A percentile compares a stretch with the other conserved stretches of the same genome.
Evolutionary conservation across 2,329 filamentous ascomycete genomes (phyloP).

Genomic region (Colletotrichum destructivum): DNA sequence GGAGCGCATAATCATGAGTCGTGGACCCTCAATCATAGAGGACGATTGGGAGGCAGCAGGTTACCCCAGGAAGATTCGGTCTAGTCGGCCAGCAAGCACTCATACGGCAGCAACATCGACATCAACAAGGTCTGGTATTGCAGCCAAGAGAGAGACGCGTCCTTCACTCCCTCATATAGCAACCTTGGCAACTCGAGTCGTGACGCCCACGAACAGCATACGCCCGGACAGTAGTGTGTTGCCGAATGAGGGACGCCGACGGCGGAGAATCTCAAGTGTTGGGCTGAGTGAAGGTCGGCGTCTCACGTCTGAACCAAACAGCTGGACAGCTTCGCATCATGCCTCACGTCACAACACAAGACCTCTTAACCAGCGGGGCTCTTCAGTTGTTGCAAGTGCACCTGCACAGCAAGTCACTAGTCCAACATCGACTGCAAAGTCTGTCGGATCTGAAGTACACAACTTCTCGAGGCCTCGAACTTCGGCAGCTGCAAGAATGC

Average conservation of each 20-base stretch:
- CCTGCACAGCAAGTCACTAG: not conserved
- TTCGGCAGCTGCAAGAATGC: conserved; percentile 36
- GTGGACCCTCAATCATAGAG: conserved; percentile 10
- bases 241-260: conserved; percentile 26
- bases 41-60: conserved; percentile 9
- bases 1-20: conserved; percentile 18
- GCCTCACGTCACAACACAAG: conserved; percentile 5
- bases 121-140: not conserved
- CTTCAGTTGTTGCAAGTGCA: not conserved
- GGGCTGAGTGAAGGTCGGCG: not conserved
- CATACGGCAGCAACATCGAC: conserved; percentile 4
- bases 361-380: not conserved
- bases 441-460: conserved; percentile 12
- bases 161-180: not conserved
- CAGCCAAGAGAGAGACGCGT: not conserved
- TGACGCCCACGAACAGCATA: not conserved
- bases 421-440: not conserved
- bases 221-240: conserved; percentile 20
- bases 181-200: not conserved
- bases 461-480: conserved; percentile 37
- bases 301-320: not conserved
- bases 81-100: not conserved
- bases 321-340: not conserved
- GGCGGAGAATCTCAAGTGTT: not conserved
- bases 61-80: not conserved